These are phyloP conservation scores for Reutealis trisperma DNA, from an alignment of 345 rosid species.

Conservation along the genomic window DNA sequence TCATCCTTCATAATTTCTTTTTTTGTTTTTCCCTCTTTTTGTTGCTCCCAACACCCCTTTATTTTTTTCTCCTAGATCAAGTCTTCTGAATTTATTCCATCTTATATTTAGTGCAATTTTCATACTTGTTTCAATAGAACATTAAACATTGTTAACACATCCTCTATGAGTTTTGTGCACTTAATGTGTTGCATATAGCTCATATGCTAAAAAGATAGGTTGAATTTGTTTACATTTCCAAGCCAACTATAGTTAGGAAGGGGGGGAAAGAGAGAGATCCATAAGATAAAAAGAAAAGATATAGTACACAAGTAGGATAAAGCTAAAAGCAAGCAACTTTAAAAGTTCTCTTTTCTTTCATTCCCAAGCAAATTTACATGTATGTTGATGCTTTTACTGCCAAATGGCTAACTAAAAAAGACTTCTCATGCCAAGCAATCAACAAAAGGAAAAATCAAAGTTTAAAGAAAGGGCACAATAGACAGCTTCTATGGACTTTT, in stretches of 20 bases:
- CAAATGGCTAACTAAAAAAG: neutral
- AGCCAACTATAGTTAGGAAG: no score
- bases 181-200: neutral
- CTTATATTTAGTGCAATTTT: neutral
- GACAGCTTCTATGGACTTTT: neutral
- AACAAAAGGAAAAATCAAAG: neutral
- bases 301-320: neutral
- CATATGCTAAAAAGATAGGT: neutral
- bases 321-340: neutral
- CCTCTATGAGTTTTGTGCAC: neutral
- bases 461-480: neutral
- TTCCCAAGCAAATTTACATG: neutral
- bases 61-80: neutral
- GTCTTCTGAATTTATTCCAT: neutral
- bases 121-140: neutral
- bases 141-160: neutral
- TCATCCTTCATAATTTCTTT: neutral
- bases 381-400: neutral
- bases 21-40: neutral
- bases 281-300: neutral
- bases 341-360: neutral
- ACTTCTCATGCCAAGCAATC: neutral
- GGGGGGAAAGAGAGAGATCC: no score
- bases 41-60: no score
- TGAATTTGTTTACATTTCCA: neutral